Conservation (phyloP, 108 stramenopile species). For the Fragilaria radians region DNA sequence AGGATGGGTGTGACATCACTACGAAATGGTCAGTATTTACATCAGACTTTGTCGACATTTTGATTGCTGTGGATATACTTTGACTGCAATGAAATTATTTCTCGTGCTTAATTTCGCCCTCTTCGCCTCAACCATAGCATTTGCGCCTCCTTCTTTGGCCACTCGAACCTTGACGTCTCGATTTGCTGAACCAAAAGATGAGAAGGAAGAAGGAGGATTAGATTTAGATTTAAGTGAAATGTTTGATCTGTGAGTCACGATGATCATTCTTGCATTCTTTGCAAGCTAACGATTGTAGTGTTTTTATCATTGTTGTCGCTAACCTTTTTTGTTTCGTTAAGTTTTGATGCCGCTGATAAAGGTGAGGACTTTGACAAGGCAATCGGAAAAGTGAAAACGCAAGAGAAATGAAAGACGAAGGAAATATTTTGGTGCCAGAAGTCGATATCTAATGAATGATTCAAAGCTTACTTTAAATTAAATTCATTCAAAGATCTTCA, state of each 20-base stretch:
- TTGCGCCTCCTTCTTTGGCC: too few species aligned
- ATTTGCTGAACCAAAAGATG: slow-evolving; percentile 42
- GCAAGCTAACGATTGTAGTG: too few species aligned
- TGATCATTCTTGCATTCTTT: neutral
- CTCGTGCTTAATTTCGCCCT: too few species aligned
- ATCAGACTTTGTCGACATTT: too few species aligned
- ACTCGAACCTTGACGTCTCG: too few species aligned
- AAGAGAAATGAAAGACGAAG: slow-evolving; percentile 15
- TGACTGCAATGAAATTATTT: too few species aligned
- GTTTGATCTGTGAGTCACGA: slow-evolving; percentile 60
- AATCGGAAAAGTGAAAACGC: slow-evolving; percentile 65
- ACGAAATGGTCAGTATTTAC: too few species aligned
- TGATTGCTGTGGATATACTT: too few species aligned
- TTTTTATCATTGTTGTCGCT: too few species aligned
- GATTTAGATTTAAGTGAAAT: slow-evolving; percentile 82
- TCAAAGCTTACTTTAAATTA: neutral
- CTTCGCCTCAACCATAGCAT: too few species aligned
- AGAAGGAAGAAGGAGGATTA: slow-evolving; percentile 64
- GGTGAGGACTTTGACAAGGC: slow-evolving; percentile 76
- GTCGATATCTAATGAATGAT: neutral
- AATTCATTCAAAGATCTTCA: neutral
- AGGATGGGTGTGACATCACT: too few species aligned
- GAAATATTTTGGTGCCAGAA: neutral
- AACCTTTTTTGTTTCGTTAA: too few species aligned
- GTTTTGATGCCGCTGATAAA: slow-evolving; percentile 84